Evolutionary conservation across 305 asterid species (phyloP).

Genomic region (Caryopteris hybrid): DNA sequence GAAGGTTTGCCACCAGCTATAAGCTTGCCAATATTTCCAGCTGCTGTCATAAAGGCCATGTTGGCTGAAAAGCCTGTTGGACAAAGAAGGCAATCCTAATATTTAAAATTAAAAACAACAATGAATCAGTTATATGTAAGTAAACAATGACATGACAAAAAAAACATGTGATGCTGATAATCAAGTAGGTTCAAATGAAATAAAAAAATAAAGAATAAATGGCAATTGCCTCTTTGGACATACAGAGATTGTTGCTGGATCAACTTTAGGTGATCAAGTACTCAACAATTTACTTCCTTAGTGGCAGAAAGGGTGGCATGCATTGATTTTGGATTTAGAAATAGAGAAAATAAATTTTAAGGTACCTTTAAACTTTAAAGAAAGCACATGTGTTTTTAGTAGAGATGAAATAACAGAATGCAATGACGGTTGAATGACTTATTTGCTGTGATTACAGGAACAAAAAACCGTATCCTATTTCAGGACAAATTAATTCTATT

Average conservation of each 20-base stretch:
- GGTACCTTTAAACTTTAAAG: not conserved
- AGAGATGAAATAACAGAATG: not conserved
- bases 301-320: not conserved
- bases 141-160: not conserved
- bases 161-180: conserved; percentile 1
- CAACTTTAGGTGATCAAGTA: not conserved
- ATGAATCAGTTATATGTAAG: conserved; percentile 31
- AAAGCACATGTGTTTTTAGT: not conserved
- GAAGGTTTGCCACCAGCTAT: conserved; percentile 48
- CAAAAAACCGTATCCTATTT: not conserved
- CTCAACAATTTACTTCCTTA: not conserved
- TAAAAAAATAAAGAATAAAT: not conserved
- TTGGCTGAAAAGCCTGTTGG: conserved; percentile 99
- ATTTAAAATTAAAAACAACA: conserved; percentile 49
- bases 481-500: not conserved
- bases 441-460: not conserved
- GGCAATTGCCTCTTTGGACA: not conserved
- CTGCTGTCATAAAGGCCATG: conserved; percentile 89
- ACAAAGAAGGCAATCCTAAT: conserved; percentile 99
- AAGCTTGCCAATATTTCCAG: conserved; percentile 65
- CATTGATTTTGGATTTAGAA: not conserved
- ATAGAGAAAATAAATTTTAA: not conserved
- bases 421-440: not conserved
- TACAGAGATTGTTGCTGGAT: not conserved
- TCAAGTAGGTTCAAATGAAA: not conserved